Evolutionary conservation across 176 grass and related monocot genomes (phyloP).

Genomic region (Oryza meridionalis): DNA sequence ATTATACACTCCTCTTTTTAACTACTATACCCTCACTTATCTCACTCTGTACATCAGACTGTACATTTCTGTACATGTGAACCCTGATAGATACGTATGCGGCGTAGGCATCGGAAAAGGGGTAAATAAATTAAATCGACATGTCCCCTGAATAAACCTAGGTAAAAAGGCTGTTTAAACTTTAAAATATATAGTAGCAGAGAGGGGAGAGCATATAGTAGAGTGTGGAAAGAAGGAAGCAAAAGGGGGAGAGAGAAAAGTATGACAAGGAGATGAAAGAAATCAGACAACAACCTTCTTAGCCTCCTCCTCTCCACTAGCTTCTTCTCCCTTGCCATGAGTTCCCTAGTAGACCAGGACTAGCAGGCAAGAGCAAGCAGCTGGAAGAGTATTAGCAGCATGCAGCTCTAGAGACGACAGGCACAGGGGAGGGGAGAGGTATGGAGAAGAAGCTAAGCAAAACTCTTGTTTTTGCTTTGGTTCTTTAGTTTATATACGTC

Average conservation of each 20-base stretch:
- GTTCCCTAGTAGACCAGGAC: conserved; percentile 28
- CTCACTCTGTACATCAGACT: conserved; percentile 23
- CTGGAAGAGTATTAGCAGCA: neutral
- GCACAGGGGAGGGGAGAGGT: neutral
- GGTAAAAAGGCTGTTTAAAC: neutral
- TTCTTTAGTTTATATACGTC: conserved; percentile 45
- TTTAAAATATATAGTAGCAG: conserved; percentile 2
- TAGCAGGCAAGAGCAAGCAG: conserved; percentile 35
- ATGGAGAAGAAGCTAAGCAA: conserved; percentile 49
- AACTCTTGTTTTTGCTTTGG: conserved; percentile 53
- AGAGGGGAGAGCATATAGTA: conserved; percentile 18
- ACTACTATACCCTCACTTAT: neutral
- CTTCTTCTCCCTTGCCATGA: conserved; percentile 15
- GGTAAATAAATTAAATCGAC: neutral
- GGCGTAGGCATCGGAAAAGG: conserved; percentile 6
- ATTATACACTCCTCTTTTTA: neutral
- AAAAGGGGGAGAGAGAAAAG: conserved; percentile 49
- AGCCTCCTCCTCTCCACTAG: conserved; percentile 51
- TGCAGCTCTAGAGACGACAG: conserved; percentile 24
- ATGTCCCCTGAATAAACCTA: neutral
- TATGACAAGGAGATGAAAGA: conserved; percentile 76
- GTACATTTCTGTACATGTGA: conserved; percentile 16
- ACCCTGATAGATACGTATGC: neutral
- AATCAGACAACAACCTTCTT: conserved; percentile 71
- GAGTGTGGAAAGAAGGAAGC: conserved; percentile 44